Evolutionary conservation across 2,329 filamentous ascomycete species (phyloP).

Genomic region (Paraphoma chrysanthemicola): DNA sequence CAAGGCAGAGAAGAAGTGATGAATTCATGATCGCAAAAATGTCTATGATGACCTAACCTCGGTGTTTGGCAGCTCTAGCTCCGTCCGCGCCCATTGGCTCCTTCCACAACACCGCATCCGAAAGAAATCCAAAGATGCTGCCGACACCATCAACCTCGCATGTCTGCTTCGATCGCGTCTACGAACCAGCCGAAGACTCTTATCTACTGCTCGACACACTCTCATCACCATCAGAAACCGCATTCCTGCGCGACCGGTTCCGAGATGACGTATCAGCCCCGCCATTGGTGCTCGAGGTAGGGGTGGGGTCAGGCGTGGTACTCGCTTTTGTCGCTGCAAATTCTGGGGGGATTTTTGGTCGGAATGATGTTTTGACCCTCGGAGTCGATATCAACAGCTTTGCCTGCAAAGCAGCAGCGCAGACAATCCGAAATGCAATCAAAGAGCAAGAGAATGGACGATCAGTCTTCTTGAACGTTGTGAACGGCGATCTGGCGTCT

Average conservation of each 20-base stretch:
- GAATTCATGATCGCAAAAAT: slow-evolving; percentile 11
- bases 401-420: slow-evolving; percentile 76
- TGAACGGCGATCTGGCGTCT: slow-evolving; percentile 73
- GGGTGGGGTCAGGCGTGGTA: slow-evolving; percentile 92
- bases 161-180: slow-evolving; percentile 85
- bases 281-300: slow-evolving; percentile 79
- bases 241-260: slow-evolving; percentile 74
- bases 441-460: slow-evolving; percentile 30
- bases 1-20: slow-evolving; percentile 13
- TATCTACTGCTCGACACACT: slow-evolving; percentile 93
- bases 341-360: slow-evolving; percentile 73
- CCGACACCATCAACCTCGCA: slow-evolving; percentile 94
- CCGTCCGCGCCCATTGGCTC: slow-evolving; percentile 28
- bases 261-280: slow-evolving; percentile 26
- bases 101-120: slow-evolving; percentile 17
- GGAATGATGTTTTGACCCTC: slow-evolving; percentile 71
- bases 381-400: slow-evolving; percentile 86
- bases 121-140: slow-evolving; percentile 67
- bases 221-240: slow-evolving; percentile 71
- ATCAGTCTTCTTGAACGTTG: slow-evolving; percentile 66
- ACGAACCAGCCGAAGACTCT: slow-evolving; percentile 95
- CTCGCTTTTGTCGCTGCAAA: slow-evolving; percentile 85
- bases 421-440: slow-evolving; percentile 68
- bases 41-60: slow-evolving; percentile 33
- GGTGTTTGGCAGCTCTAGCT: slow-evolving; percentile 18